phyloP scores from a whole-genome alignment of 2,329 filamentous ascomycete species.

The Cytospora piceicola region DNA sequence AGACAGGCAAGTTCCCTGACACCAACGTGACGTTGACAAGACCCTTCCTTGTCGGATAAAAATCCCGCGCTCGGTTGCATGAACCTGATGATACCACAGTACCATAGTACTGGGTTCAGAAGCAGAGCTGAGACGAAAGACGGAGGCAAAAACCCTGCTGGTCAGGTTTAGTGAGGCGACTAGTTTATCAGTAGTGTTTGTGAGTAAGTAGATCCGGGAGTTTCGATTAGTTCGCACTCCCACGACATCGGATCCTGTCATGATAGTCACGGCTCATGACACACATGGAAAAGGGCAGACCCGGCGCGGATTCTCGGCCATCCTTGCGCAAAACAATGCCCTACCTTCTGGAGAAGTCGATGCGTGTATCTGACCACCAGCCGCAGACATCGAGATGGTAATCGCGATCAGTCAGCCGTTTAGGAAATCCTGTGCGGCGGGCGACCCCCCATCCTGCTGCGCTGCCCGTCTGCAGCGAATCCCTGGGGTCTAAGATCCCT shows the following conservation, averaged over 20 bases:
- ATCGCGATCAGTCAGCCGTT: slow-evolving; percentile 5
- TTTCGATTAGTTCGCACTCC: background rate
- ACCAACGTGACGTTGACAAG: background rate
- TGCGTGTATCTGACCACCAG: background rate
- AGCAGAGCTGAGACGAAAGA: too few species aligned
- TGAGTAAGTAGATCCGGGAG: background rate
- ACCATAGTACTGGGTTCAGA: background rate
- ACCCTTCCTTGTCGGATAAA: background rate
- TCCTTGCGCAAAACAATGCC: too few species aligned
- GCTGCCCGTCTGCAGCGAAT: background rate
- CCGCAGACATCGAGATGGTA: slow-evolving; percentile 16
- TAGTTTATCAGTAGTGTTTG: background rate
- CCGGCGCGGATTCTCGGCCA: background rate
- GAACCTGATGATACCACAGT: background rate
- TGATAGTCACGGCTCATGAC: background rate
- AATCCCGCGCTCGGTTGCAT: background rate
- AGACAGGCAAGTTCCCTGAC: background rate
- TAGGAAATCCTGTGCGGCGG: slow-evolving; percentile 4
- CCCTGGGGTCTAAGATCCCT: background rate
- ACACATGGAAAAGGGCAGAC: background rate
- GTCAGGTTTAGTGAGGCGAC: background rate
- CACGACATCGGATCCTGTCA: background rate
- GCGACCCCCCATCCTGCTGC: background rate
- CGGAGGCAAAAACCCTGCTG: background rate
- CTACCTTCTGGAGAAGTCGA: background rate